Evolutionary conservation across 2,329 filamentous ascomycete genomes (phyloP).

Genomic region (Trichoderma afroharzianum): DNA sequence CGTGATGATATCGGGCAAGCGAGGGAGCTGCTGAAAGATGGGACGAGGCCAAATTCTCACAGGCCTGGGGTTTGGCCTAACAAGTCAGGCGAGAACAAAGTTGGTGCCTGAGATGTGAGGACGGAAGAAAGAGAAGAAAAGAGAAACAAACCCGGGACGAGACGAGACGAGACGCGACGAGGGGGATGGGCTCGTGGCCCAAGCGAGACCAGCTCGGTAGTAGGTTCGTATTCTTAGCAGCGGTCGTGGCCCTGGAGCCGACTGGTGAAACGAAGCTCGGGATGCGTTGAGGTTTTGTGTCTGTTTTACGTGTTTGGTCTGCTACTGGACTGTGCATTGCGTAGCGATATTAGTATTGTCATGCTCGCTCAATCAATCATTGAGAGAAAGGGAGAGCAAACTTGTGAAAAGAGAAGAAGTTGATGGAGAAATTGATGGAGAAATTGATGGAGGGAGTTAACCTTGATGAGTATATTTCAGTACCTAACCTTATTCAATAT

Average conservation of each 20-base stretch:
- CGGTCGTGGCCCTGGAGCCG: background rate
- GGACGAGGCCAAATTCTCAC: conserved; percentile 11
- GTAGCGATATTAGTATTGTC: no score
- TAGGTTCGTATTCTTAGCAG: background rate
- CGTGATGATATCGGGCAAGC: background rate
- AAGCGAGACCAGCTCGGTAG: background rate
- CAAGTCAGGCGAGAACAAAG: background rate
- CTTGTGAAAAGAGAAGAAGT: background rate
- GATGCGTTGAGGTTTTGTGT: background rate
- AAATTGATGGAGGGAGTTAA: background rate
- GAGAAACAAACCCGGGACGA: background rate
- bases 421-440: background rate
- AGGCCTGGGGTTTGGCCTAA: background rate
- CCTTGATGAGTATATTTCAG: no score
- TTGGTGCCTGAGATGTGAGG: conserved; percentile 6
- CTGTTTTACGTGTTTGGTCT: background rate
- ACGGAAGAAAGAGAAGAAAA: background rate
- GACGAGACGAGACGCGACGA: background rate
- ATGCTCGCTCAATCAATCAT: background rate
- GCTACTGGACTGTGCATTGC: background rate
- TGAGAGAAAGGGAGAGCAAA: background rate
- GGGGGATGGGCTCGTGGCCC: background rate
- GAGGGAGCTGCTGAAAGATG: background rate
- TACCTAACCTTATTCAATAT: no score
- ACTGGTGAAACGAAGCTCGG: background rate